A percentile compares a stretch with the other conserved stretches of the same genome.
These are phyloP conservation scores for Mucor lusitanicus DNA, from an alignment of 371 early-diverging fungal genomes.

Conservation along the genomic window DNA sequence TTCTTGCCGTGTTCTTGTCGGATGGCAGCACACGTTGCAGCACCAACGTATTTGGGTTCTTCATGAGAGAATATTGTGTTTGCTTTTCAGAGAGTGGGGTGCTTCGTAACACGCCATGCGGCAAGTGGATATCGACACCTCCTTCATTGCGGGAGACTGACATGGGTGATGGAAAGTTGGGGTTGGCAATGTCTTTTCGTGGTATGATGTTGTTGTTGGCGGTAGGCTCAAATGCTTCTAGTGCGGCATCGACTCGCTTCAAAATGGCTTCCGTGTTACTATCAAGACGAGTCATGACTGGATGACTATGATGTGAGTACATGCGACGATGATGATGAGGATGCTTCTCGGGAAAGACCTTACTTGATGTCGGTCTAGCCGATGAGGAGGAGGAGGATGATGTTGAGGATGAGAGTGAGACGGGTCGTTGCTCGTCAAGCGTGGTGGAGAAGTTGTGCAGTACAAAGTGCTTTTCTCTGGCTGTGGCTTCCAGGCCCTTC, in stretches of 20 bases:
- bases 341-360: constrained; percentile 18
- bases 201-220: neutral
- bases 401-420: constrained; percentile 7
- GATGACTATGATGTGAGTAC: constrained; percentile 6
- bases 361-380: constrained; percentile 13
- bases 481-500: neutral
- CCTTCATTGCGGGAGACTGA: constrained; percentile 24
- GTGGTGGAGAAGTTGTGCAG: constrained; percentile 14
- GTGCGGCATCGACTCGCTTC: constrained; percentile 17
- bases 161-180: constrained; percentile 20
- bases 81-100: constrained; percentile 27
- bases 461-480: constrained; percentile 19
- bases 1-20: neutral
- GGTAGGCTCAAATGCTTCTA: constrained; percentile 15
- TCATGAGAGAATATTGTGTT: constrained; percentile 36
- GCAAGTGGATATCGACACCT: constrained; percentile 37
- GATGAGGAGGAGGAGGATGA: constrained; percentile 11
- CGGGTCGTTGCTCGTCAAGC: neutral
- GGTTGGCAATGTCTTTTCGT: neutral
- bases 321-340: neutral
- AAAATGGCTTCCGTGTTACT: constrained; percentile 18
- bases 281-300: constrained; percentile 25
- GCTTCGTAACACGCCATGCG: constrained; percentile 35
- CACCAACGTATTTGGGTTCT: constrained; percentile 16
- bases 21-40: constrained; percentile 16